Evolutionary conservation across 805 yeast species (phyloP).

Genomic region (Blastobotrys americana): DNA sequence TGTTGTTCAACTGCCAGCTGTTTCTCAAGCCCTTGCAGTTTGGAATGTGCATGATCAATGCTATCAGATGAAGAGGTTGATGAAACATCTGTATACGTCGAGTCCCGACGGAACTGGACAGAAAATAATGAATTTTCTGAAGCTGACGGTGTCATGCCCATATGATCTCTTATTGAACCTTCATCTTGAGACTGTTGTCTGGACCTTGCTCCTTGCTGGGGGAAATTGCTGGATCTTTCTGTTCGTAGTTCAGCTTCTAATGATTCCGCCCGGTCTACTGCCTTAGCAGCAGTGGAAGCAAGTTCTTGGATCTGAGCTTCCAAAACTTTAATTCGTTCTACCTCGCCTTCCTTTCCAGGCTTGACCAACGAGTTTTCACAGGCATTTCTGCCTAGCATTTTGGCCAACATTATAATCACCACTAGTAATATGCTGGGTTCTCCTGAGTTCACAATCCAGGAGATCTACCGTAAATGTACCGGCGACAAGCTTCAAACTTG

Average conservation of each 20-base stretch:
- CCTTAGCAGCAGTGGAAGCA: conserved; percentile 21
- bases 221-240: conserved; percentile 2
- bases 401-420: background rate
- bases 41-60: background rate
- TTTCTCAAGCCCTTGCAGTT: conserved; percentile 1
- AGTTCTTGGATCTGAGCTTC: conserved; percentile 22
- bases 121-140: conserved; percentile 1
- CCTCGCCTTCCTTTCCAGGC: conserved; percentile 24
- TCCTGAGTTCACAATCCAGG: too few relatives aligned
- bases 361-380: conserved; percentile 2
- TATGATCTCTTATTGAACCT: too few relatives aligned
- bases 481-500: too few relatives aligned
- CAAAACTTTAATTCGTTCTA: conserved; percentile 17
- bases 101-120: background rate
- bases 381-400: background rate
- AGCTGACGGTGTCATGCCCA: background rate
- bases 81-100: background rate
- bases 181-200: background rate
- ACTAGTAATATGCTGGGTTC: too few relatives aligned
- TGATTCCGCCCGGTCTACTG: conserved; percentile 19
- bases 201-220: background rate
- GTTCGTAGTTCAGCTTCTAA: conserved; percentile 21
- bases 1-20: conserved; percentile 10
- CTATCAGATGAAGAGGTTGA: background rate
- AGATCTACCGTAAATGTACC: too few relatives aligned